These are phyloP conservation scores for Filobasidium floriforme DNA, from an alignment of 768 basidiomycete genomes.

Conservation along the genomic window DNA sequence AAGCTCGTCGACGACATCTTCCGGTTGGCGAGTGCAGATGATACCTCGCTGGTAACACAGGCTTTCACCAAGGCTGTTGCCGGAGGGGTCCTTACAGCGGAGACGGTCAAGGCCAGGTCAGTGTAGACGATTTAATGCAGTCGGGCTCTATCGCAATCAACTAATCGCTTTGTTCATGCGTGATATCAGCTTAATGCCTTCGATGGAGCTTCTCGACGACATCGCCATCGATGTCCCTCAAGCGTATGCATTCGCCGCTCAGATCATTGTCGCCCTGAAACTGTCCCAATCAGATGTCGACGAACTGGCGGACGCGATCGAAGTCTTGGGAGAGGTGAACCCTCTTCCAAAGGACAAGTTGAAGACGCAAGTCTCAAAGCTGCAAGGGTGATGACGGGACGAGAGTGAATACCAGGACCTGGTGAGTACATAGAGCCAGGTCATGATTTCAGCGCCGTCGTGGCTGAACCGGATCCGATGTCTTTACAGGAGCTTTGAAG, in stretches of 20 bases:
- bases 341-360: slow-evolving; percentile 46
- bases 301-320: slow-evolving; percentile 40
- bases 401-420: no score
- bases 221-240: slow-evolving; percentile 83
- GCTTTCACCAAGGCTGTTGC: slow-evolving; percentile 61
- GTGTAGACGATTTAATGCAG: background rate
- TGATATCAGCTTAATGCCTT: slow-evolving; percentile 52
- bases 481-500: no score
- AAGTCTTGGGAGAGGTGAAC: slow-evolving; percentile 43
- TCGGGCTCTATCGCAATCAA: slow-evolving; percentile 21
- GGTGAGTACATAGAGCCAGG: no score
- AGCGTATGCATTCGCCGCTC: slow-evolving; percentile 67
- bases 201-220: slow-evolving; percentile 75
- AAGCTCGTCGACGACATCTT: slow-evolving; percentile 66
- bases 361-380: background rate
- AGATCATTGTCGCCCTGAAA: slow-evolving; percentile 52
- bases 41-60: slow-evolving; percentile 67
- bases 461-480: no score
- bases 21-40: slow-evolving; percentile 66
- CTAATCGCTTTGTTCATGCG: background rate
- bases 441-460: no score
- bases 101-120: slow-evolving; percentile 54
- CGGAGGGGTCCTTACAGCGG: slow-evolving; percentile 56
- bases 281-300: slow-evolving; percentile 37
- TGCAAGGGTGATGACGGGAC: background rate